Percentiles rank a stretch among this genome's conserved stretches.
Evolutionary conservation across 345 rosid species (phyloP).

Genomic region (Lepidium africanum): DNA sequence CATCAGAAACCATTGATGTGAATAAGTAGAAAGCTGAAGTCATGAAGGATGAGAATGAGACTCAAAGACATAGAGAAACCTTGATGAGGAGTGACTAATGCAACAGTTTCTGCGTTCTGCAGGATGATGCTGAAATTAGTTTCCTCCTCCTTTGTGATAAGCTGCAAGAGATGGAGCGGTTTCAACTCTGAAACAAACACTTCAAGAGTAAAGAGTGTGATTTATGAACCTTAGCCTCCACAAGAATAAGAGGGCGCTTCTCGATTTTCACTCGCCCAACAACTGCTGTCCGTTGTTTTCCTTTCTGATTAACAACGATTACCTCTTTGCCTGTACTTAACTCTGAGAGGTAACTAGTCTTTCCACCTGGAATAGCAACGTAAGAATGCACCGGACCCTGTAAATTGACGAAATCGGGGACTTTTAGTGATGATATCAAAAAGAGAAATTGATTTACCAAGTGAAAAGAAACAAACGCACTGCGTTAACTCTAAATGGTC

Average conservation of each 20-base stretch:
- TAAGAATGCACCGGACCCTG: slow-evolving; percentile 94
- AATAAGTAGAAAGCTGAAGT: neutral
- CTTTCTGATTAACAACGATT: slow-evolving; percentile 52
- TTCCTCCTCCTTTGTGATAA: slow-evolving; percentile 31
- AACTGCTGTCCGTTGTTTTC: slow-evolving; percentile 52
- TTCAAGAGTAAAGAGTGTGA: neutral
- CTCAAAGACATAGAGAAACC: slow-evolving; percentile 2
- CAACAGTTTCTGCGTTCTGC: slow-evolving; percentile 85
- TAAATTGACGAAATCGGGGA: neutral
- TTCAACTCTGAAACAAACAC: neutral
- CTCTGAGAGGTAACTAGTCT: slow-evolving; percentile 85
- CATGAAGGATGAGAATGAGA: neutral
- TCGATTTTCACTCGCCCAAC: slow-evolving; percentile 86
- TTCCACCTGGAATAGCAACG: slow-evolving; percentile 68
- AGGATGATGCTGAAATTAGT: slow-evolving; percentile 46
- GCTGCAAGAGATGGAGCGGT: slow-evolving; percentile 32
- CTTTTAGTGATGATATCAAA: neutral
- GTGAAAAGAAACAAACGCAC: slow-evolving; percentile 35
- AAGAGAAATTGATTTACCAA: neutral
- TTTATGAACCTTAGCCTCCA: slow-evolving; percentile 66
- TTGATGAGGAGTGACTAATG: slow-evolving; percentile 50
- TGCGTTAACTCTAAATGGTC: slow-evolving; percentile 90
- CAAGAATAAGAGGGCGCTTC: slow-evolving; percentile 60
- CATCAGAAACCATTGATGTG: neutral
- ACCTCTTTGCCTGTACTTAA: slow-evolving; percentile 73